Percentiles rank a stretch among this genome's conserved stretches.
Evolutionary conservation across 2,329 filamentous ascomycete species (phyloP).

Genomic region (Fusarium nanum): DNA sequence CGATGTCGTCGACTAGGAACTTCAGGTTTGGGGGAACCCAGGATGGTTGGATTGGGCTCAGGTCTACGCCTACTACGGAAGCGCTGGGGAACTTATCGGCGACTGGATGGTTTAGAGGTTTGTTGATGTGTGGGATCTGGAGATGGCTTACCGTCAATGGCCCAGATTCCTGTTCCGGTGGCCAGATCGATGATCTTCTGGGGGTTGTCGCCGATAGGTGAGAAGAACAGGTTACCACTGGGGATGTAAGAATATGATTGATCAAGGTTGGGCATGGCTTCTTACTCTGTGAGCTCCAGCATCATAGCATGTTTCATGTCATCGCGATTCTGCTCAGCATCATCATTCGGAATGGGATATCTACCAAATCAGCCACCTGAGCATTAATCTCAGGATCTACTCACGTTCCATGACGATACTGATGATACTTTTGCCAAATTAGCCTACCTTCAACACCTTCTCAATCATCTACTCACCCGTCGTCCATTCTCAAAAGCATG

Average conservation of each 20-base stretch:
- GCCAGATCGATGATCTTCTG: slow-evolving; percentile 42
- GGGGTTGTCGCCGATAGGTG: slow-evolving; percentile 27
- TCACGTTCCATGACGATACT: slow-evolving; percentile 43
- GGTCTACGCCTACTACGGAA: slow-evolving; percentile 40
- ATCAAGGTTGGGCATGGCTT: too few species aligned
- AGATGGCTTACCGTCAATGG: slow-evolving; percentile 29
- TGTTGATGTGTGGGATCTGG: fast-evolving
- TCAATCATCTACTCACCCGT: slow-evolving; percentile 12
- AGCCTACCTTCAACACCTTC: background rate
- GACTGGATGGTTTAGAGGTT: slow-evolving; percentile 14
- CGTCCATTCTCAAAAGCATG: slow-evolving; percentile 44
- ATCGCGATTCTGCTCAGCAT: slow-evolving; percentile 45
- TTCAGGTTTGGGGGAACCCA: slow-evolving; percentile 57
- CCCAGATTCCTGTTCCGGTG: slow-evolving; percentile 43
- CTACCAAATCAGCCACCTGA: slow-evolving; percentile 33
- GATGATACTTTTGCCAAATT: slow-evolving; percentile 28
- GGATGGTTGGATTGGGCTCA: slow-evolving; percentile 43
- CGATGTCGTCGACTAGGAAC: slow-evolving; percentile 53
- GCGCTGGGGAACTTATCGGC: slow-evolving; percentile 44
- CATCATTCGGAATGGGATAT: slow-evolving; percentile 45
- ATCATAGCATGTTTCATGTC: slow-evolving; percentile 50
- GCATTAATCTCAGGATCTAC: fast-evolving
- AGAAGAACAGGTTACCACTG: slow-evolving; percentile 40
- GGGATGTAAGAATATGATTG: background rate
- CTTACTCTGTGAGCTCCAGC: slow-evolving; percentile 44